Conservation (phyloP, 2,329 filamentous ascomycete genomes). For the Basipetospora sp. region DNA sequence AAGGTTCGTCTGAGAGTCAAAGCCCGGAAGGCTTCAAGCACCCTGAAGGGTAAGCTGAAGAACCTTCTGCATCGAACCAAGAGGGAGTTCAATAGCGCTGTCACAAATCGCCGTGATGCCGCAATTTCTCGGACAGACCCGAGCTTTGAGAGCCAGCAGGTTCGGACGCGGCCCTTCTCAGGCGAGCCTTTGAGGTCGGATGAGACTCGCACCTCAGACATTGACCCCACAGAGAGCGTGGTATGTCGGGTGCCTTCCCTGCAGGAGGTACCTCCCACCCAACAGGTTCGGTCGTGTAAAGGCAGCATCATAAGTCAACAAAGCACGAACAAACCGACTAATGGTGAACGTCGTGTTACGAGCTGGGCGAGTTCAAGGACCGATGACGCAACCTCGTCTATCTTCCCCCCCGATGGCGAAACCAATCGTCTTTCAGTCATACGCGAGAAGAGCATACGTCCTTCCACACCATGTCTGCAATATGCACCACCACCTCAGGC, state of each 20-base stretch:
- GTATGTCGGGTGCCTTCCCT: not conserved
- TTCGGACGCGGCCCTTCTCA: not conserved
- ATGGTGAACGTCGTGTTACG: conserved; percentile 43
- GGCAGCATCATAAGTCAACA: conserved; percentile 39
- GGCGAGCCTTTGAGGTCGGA: too few species aligned
- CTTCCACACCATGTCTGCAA: not conserved
- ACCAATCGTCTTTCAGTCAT: conserved; percentile 49
- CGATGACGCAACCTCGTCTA: conserved; percentile 19
- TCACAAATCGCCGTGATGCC: not conserved
- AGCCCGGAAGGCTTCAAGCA: conserved; percentile 47
- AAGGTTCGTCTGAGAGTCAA: conserved; percentile 15
- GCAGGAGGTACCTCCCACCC: conserved; percentile 9
- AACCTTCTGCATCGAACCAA: conserved; percentile 34
- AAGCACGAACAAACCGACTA: conserved; percentile 19
- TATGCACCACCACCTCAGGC: conserved; percentile 5
- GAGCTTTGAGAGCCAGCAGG: not conserved
- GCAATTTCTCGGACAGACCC: too few species aligned
- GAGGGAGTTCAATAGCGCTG: conserved; percentile 14
- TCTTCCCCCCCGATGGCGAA: conserved; percentile 35
- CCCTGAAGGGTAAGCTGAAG: conserved; percentile 46
- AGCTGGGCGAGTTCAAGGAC: conserved; percentile 42
- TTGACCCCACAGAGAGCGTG: not conserved
- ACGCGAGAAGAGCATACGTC: too few species aligned
- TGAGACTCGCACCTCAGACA: conserved; percentile 7
- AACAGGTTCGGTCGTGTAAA: conserved; percentile 35